Evolutionary conservation across 306 rosid species (phyloP).

Genomic region (Geum urbanum): DNA sequence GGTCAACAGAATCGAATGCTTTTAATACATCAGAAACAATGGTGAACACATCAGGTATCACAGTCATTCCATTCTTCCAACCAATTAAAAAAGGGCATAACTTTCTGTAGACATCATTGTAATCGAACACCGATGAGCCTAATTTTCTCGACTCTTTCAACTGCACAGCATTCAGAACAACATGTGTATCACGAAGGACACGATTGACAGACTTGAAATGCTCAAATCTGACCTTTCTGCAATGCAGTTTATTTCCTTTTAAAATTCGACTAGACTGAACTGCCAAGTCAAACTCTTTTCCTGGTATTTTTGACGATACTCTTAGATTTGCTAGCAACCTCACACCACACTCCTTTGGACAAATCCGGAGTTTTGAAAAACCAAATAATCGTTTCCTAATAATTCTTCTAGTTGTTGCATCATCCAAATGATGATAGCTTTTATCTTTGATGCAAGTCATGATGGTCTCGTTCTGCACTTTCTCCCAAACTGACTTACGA

Average conservation of each 20-base stretch:
- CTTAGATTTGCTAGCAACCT: constrained; percentile 83
- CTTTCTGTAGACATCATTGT: constrained; percentile 70
- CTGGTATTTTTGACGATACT: constrained; percentile 57
- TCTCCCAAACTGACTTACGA: constrained; percentile 70
- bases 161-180: constrained; percentile 58
- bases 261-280: constrained; percentile 22
- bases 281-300: constrained; percentile 22
- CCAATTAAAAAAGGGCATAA: constrained; percentile 54
- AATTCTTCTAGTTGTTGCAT: constrained; percentile 50
- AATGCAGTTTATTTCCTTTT: constrained; percentile 17
- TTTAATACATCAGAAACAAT: constrained; percentile 75
- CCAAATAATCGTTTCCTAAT: constrained; percentile 68
- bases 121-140: constrained; percentile 91
- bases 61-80: constrained; percentile 33
- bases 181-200: constrained; percentile 62
- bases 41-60: constrained; percentile 46
- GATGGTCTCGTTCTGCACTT: constrained; percentile 44
- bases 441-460: constrained; percentile 45
- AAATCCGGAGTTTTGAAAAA: constrained; percentile 79
- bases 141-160: constrained; percentile 56
- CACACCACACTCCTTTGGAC: constrained; percentile 75
- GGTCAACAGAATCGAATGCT: constrained; percentile 83
- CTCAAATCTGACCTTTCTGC: constrained; percentile 23
- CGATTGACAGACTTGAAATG: constrained; percentile 58
- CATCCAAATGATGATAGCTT: constrained; percentile 51